These are phyloP conservation scores for Wickerhamomyces canadensis DNA, from an alignment of 805 yeast genomes.

Conservation along the genomic window DNA sequence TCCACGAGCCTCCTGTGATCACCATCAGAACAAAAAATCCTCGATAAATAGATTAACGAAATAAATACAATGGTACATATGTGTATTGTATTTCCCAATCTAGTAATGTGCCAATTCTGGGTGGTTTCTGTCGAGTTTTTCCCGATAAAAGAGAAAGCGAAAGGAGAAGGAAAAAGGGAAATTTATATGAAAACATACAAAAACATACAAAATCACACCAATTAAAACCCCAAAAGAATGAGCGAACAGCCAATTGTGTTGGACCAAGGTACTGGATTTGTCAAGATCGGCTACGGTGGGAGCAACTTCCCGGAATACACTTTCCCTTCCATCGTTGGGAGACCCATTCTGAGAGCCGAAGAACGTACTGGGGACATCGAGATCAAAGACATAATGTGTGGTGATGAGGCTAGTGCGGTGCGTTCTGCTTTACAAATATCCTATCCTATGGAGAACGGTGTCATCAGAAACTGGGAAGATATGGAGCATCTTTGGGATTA, in stretches of 20 bases:
- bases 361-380: conserved; percentile 75
- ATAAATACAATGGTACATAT: too few relatives aligned
- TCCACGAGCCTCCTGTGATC: conserved; percentile 10
- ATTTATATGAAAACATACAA: conserved; percentile 4
- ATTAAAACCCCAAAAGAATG: conserved; percentile 9
- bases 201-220: neutral
- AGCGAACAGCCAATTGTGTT: conserved; percentile 48
- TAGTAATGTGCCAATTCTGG: neutral
- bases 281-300: conserved; percentile 94
- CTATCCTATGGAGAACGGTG: conserved; percentile 99
- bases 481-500: conserved; percentile 99
- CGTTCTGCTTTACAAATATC: conserved; percentile 86
- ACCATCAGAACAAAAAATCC: conserved; percentile 14
- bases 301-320: conserved; percentile 96
- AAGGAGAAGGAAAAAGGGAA: too few relatives aligned
- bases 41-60: too few relatives aligned
- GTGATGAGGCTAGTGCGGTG: conserved; percentile 88
- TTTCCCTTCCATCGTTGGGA: conserved; percentile 94
- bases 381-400: conserved; percentile 96
- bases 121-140: too few relatives aligned
- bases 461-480: conserved; percentile 96
- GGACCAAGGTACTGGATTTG: conserved; percentile 99
- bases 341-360: conserved; percentile 96
- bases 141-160: neutral
- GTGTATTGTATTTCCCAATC: neutral